These are phyloP conservation scores for Excoecaria cochinchinensis DNA, from an alignment of 345 rosid genomes.

Conservation along the genomic window DNA sequence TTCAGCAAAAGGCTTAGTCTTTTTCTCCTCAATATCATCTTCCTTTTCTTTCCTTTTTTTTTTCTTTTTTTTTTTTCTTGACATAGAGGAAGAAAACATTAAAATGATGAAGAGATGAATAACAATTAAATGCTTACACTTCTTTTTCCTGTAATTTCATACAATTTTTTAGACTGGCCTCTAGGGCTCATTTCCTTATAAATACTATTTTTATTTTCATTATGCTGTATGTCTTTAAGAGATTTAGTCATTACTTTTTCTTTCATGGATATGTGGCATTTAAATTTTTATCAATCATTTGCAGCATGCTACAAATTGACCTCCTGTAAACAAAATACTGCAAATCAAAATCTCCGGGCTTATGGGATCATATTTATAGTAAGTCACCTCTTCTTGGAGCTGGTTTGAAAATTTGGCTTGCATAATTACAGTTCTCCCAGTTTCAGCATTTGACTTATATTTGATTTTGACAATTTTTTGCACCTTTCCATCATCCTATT, in stretches of 20 bases:
- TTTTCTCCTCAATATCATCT: background rate
- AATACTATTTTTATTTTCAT: background rate
- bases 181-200: too few relatives aligned
- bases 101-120: background rate
- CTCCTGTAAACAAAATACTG: slow-evolving; percentile 61
- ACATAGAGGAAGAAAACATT: background rate
- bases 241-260: background rate
- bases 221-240: background rate
- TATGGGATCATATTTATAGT: slow-evolving; percentile 85
- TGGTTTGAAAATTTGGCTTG: background rate
- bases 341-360: slow-evolving; percentile 74
- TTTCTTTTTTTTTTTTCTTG: background rate
- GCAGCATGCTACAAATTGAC: slow-evolving; percentile 85
- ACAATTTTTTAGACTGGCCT: background rate
- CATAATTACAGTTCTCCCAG: background rate
- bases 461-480: background rate
- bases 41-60: background rate
- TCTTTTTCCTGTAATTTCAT: background rate
- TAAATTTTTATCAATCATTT: slow-evolving; percentile 23
- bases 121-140: background rate
- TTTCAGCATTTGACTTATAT: background rate
- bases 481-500: background rate
- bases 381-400: slow-evolving; percentile 29
- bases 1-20: background rate
- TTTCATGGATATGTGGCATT: background rate